Evolutionary conservation across 2,329 filamentous ascomycete genomes (phyloP).

Genomic region (Dothideomycetes sp.): DNA sequence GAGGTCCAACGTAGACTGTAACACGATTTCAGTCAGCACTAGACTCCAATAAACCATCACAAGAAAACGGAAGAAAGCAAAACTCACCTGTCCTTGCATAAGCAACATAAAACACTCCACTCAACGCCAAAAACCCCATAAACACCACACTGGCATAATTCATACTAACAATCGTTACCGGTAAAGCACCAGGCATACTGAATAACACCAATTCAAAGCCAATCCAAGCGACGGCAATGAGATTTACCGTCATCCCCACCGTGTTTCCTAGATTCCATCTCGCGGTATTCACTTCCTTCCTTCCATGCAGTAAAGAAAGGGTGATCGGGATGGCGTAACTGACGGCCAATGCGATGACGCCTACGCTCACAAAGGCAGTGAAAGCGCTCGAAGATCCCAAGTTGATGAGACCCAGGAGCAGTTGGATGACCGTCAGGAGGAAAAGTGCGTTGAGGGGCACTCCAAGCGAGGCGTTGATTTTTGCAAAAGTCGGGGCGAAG

Average conservation of each 20-base stretch:
- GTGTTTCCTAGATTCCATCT: conserved; percentile 17
- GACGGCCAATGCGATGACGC: conserved; percentile 47
- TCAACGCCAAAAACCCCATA: conserved; percentile 52
- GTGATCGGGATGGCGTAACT: conserved; percentile 49
- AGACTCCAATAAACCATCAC: too few relatives aligned
- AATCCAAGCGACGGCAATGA: conserved; percentile 22
- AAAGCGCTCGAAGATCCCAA: conserved; percentile 41
- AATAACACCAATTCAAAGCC: conserved; percentile 34
- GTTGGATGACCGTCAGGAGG: conserved; percentile 38
- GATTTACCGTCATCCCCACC: conserved; percentile 18
- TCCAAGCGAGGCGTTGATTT: conserved; percentile 27
- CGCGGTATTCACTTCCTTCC: conserved; percentile 18
- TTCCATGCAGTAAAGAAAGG: conserved; percentile 40
- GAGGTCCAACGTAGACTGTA: neutral
- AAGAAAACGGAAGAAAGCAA: neutral
- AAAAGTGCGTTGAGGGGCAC: conserved; percentile 35
- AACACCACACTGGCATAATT: conserved; percentile 61
- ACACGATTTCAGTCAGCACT: too few relatives aligned
- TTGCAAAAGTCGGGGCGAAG: conserved; percentile 29
- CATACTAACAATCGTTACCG: conserved; percentile 44
- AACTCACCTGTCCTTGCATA: conserved; percentile 50
- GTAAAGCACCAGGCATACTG: conserved; percentile 44
- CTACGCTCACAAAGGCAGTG: conserved; percentile 44
- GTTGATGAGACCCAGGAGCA: conserved; percentile 43
- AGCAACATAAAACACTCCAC: conserved; percentile 56